Percentiles rank a stretch among this genome's conserved stretches.
phyloP scores from a whole-genome alignment of 2,329 filamentous ascomycete species.

The Hirsutella thompsonii region DNA sequence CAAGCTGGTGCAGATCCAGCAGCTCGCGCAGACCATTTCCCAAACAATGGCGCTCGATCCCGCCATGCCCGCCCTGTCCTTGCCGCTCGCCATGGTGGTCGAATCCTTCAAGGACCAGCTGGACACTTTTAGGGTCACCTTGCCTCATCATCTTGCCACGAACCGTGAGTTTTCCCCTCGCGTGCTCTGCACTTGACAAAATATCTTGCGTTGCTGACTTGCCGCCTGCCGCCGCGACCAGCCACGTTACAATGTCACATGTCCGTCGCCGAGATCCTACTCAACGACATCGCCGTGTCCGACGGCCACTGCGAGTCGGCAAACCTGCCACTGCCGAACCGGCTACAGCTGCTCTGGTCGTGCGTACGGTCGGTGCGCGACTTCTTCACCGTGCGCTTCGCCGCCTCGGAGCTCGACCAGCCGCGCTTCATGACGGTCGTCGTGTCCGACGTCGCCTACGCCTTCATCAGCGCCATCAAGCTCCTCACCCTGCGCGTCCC shows the following conservation, averaged over 20 bases:
- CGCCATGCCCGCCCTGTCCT: conserved; percentile 17
- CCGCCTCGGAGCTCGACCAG: conserved; percentile 15
- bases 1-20: conserved; percentile 32
- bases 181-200: no score
- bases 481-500: conserved; percentile 30
- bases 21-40: conserved; percentile 33
- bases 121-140: conserved; percentile 20
- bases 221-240: conserved; percentile 18
- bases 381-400: conserved; percentile 25
- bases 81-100: conserved; percentile 28
- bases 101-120: conserved; percentile 31
- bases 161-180: conserved; percentile 19
- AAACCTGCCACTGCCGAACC: conserved; percentile 22
- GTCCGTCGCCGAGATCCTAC: conserved; percentile 30
- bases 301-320: conserved; percentile 19
- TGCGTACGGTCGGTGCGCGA: conserved; percentile 26
- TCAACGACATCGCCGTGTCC: conserved; percentile 32
- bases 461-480: conserved; percentile 31
- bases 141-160: conserved; percentile 20
- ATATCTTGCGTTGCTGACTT: neutral
- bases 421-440: conserved; percentile 30
- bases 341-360: conserved; percentile 31
- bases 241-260: conserved; percentile 28
- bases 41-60: conserved; percentile 22
- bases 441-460: conserved; percentile 33